phyloP scores from a whole-genome alignment of 257 asterid species.

The Anisodus tanguticus region DNA sequence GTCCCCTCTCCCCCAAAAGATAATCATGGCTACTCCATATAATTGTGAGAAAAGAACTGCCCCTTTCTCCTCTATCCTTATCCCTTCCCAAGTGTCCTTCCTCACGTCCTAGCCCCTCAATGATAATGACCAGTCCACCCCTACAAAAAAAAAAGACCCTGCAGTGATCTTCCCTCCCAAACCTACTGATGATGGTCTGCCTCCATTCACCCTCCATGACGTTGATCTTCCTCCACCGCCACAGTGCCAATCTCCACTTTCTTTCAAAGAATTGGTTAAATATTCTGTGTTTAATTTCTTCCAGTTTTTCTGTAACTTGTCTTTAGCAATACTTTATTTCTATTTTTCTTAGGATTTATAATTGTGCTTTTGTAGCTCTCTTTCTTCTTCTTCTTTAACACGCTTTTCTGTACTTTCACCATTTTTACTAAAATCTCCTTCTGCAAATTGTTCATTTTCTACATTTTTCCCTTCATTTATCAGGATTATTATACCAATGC shows the following conservation, averaged over 20 bases:
- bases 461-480: neutral
- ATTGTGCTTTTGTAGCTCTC: neutral
- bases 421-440: conserved; percentile 17
- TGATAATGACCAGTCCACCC: neutral
- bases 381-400: neutral
- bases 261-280: neutral
- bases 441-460: neutral
- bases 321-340: neutral
- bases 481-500: neutral
- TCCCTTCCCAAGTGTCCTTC: neutral
- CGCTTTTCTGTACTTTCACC: conserved; percentile 3
- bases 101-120: neutral
- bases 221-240: conserved; percentile 11
- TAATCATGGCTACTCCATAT: neutral
- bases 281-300: conserved; percentile 8
- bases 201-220: neutral
- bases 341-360: neutral
- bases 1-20: neutral
- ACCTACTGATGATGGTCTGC: neutral
- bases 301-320: neutral
- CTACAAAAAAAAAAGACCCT: neutral
- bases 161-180: neutral
- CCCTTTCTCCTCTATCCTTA: neutral
- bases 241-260: neutral
- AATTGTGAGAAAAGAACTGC: neutral